Conservation (phyloP, 1,139 yeast genomes). For the Saccharomycopsis hybrid region DNA sequence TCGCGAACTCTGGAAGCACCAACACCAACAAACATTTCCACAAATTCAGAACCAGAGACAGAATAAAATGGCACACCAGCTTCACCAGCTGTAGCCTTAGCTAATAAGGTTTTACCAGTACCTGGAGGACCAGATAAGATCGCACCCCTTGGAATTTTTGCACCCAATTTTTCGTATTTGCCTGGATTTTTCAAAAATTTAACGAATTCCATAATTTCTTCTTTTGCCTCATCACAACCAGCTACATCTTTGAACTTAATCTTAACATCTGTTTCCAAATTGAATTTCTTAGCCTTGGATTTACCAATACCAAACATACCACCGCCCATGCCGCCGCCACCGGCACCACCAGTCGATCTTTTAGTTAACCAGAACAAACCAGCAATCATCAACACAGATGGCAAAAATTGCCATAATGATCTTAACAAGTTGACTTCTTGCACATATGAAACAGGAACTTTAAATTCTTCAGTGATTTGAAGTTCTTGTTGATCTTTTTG, state of each 20-base stretch:
- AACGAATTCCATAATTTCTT: conserved; percentile 81
- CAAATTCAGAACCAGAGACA: conserved; percentile 78
- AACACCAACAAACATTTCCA: conserved; percentile 79
- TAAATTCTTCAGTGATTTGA: conserved; percentile 50
- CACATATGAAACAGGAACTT: conserved; percentile 58
- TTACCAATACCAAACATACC: conserved; percentile 61
- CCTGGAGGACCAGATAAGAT: conserved; percentile 82
- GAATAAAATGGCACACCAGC: conserved; percentile 78
- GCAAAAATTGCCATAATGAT: conserved; percentile 54
- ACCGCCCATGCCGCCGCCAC: conserved; percentile 42
- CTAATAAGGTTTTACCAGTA: conserved; percentile 76
- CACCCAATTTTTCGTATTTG: conserved; percentile 71
- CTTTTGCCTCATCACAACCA: conserved; percentile 78
- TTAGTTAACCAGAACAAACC: conserved; percentile 66
- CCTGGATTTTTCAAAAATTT: conserved; percentile 68
- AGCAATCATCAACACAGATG: conserved; percentile 63
- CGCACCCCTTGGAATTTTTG: conserved; percentile 81
- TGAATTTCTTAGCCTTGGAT: conserved; percentile 64
- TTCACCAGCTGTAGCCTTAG: conserved; percentile 83
- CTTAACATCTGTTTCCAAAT: conserved; percentile 65
- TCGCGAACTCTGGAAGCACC: conserved; percentile 83
- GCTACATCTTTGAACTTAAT: conserved; percentile 76
- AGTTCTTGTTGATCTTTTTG: conserved; percentile 55
- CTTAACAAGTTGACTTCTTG: conserved; percentile 55
- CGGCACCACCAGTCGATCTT: conserved; percentile 45